phyloP scores from a whole-genome alignment of 1,284 basidiomycete genomes.

The Tilletia setariae region DNA sequence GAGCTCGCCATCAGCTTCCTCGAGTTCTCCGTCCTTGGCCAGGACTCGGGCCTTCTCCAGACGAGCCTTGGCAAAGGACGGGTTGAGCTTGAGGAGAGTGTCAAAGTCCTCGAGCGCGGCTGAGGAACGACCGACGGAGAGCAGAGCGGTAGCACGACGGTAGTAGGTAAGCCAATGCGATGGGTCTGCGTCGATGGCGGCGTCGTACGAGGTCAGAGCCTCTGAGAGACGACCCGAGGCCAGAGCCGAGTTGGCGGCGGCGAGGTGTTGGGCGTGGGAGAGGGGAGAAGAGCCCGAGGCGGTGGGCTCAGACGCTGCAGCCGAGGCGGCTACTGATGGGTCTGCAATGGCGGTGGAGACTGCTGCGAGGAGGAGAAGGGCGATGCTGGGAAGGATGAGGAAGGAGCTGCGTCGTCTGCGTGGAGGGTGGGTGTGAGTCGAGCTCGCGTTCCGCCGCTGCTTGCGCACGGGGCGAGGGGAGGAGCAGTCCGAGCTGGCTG shows the following conservation, averaged over 20 bases:
- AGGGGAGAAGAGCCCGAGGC: neutral
- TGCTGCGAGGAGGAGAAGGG: slow-evolving; percentile 10
- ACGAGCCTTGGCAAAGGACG: slow-evolving; percentile 47
- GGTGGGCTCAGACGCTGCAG: neutral
- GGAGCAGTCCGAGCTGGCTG: too few species aligned
- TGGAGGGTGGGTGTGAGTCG: neutral
- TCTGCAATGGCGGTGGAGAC: slow-evolving; percentile 2
- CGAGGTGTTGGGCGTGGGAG: slow-evolving; percentile 28
- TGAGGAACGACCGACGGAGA: slow-evolving; percentile 46
- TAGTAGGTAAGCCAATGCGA: slow-evolving; percentile 48
- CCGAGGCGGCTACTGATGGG: neutral
- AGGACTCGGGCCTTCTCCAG: slow-evolving; percentile 46
- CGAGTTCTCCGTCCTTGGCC: slow-evolving; percentile 45
- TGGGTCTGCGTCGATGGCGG: slow-evolving; percentile 39
- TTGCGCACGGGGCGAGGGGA: too few species aligned
- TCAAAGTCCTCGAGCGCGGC: slow-evolving; percentile 46
- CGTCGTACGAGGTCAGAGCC: slow-evolving; percentile 43
- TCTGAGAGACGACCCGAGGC: slow-evolving; percentile 40
- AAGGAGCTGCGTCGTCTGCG: neutral
- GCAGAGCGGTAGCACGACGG: slow-evolving; percentile 48
- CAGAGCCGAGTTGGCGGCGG: slow-evolving; percentile 39
- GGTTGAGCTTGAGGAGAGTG: slow-evolving; percentile 40
- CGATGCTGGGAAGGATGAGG: slow-evolving; percentile 9
- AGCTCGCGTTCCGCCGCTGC: too few species aligned
- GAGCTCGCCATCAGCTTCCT: slow-evolving; percentile 26